phyloP scores from a whole-genome alignment of 179 eudicot species.

The Nepenthes alata region DNA sequence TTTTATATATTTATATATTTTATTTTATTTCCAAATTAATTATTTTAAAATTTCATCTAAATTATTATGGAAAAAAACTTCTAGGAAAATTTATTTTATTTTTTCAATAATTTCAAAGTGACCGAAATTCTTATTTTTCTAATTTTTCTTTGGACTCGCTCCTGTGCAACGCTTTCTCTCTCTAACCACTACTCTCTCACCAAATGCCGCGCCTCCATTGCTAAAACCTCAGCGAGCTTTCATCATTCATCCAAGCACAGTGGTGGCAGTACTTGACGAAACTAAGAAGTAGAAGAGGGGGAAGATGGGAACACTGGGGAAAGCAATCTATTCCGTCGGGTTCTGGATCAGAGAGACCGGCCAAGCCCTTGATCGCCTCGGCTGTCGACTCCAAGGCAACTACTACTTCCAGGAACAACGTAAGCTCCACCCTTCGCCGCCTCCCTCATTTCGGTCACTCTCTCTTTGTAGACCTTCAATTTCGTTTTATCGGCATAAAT shows the following conservation, averaged over 20 bases:
- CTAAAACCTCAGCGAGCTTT: background rate
- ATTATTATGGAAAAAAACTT: too few relatives aligned
- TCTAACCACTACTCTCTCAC: background rate
- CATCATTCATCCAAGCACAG: background rate
- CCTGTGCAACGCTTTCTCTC: background rate
- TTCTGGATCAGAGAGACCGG: constrained; percentile 74
- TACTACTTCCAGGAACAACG: constrained; percentile 51
- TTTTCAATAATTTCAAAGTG: background rate
- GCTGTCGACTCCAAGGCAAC: constrained; percentile 62
- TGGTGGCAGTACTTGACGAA: background rate
- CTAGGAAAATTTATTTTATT: too few relatives aligned
- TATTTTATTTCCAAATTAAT: too few relatives aligned
- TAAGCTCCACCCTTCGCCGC: constrained; percentile 7
- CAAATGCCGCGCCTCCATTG: background rate
- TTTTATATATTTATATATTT: too few relatives aligned
- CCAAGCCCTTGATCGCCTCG: constrained; percentile 73
- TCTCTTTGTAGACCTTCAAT: too few relatives aligned
- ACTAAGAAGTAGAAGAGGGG: background rate
- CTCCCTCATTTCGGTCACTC: background rate
- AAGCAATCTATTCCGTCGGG: constrained; percentile 58
- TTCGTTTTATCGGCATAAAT: too few relatives aligned
- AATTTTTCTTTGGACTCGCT: background rate
- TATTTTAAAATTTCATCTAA: too few relatives aligned
- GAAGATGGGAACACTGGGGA: constrained; percentile 46
- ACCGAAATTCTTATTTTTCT: background rate